Evolutionary conservation across 345 rosid genomes (phyloP), one percentile per base, ranked within the genome.

Genomic region (Pistacia atlantica): DNA sequence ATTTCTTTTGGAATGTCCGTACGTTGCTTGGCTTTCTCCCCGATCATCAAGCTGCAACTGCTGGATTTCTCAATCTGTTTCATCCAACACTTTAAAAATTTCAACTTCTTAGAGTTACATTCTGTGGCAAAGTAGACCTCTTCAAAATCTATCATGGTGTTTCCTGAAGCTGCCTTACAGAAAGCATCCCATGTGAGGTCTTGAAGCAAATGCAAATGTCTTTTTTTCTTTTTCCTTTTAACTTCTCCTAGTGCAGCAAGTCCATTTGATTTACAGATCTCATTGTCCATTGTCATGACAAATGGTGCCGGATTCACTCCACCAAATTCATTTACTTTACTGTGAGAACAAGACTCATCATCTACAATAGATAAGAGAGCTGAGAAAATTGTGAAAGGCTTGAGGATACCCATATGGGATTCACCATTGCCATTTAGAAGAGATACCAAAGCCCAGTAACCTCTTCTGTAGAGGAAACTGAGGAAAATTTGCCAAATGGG

Each of bases 31-130:
- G 85, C 74, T 69, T 55, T 78, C 48, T 77, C 86, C 56, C 59
- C 77, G 45, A 70, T 65, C 48, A 63, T 60, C 65, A 80, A 74
- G 74, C 85, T 82, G 69, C 75, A 78, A 58, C 78, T 75, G 70
- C 74, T 73, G 72, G 87, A 76, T 80, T 86, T 90, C 75, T 81
- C 83, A 42, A 86, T 79, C 89, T 93, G 97, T 76, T 91, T 93
- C 86, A 90, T 86, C 98, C 98, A 96, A 82, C 97, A 96, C 88
- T 88, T 96, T 54, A 96, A 76, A 87, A 96, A 96, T 79, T 89
- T 91, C 77, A 86, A 77, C 73, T 91, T 93, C 92, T 96, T 96
- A 0, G 89, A 93, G 67, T 79, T 73, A 76, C 76, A 80, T 73
- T 69, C 85, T 83, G 86, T 87, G 16, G 87, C 78, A 76, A 87